Base-by-base conservation (phyloP, 805 yeast species). In the Clavispora asparagi region DNA sequence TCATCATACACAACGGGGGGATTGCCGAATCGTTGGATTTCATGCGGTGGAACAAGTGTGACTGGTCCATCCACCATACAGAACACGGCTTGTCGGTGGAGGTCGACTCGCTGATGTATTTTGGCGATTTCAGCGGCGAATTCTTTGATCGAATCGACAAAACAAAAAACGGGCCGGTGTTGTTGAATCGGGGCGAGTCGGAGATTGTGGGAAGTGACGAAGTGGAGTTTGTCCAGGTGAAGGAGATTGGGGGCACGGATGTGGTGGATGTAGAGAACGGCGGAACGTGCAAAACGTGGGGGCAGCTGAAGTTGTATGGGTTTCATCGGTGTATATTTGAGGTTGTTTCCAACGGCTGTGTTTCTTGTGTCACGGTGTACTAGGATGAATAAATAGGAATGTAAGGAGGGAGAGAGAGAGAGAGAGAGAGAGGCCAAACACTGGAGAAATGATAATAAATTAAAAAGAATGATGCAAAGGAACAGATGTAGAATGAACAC, bases 1-100 rank as follows among this genome's bases (percentile, higher is more conserved):
- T 81, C 3, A 66, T 78, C 1, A 33, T 79, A 9, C 85, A 81
- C 56, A 71, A 71, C 50, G 83, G 83, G 31, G 67, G 71, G 9
- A 57, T 73, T 5, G 67, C 76, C n/a, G 78, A 76, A 51, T 70
- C 78, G 4, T 61, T 76, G 26, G 76, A 74, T 41, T 81, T 81
- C 56, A 70, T 78, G 64, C 76, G 69, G 43, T 81, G 83, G 71
- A 74, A 74, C 51, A 68, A 69, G 48, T 71, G 82, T 49, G 67
- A 70, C 43, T 76, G 80, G 79, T 57, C 54, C 40, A 57, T 74
- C 32, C 45, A 36, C 17, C 55, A 57, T 10, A 32, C 32, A 6
- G 41, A 45, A 7, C 49, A 41, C 4, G 19, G 30, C 9, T 46
- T 42, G n/a, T 42, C 44, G 7, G 41, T 49, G 11, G 39, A 35